These are phyloP conservation scores for Macrolepiota fuliginosa DNA, from an alignment of 768 basidiomycete genomes.

Conservation along the genomic window DNA sequence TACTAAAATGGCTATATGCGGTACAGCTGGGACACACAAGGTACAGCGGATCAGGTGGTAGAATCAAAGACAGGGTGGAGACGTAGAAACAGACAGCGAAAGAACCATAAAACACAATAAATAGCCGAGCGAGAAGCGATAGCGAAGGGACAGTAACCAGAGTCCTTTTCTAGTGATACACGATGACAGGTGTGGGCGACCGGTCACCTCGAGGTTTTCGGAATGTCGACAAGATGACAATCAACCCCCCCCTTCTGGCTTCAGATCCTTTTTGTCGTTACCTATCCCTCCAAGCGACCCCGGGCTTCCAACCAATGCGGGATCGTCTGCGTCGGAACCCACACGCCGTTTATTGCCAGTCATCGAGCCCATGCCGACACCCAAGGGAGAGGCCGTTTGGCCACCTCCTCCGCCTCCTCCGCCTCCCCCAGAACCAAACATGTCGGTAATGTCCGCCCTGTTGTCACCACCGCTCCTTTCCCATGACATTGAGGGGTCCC, in stretches of 20 bases:
- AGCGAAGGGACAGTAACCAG: not conserved
- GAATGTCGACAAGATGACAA: not conserved
- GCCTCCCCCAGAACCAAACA: slow-evolving; percentile 9
- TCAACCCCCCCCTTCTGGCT: slow-evolving; percentile 11
- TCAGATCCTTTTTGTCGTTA: slow-evolving; percentile 8
- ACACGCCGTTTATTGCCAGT: slow-evolving; percentile 10
- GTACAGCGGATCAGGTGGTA: slow-evolving; percentile 1
- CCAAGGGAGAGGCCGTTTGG: slow-evolving; percentile 7
- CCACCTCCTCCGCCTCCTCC: slow-evolving; percentile 2
- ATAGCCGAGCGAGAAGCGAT: not conserved
- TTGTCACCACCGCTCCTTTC: slow-evolving; percentile 13
- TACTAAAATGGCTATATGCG: slow-evolving; percentile 10
- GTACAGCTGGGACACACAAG: not conserved
- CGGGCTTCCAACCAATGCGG: not conserved
- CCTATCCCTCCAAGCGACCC: slow-evolving; percentile 4
- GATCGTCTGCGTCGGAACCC: slow-evolving; percentile 5
- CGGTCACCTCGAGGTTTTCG: not conserved
- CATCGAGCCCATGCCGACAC: slow-evolving; percentile 3
- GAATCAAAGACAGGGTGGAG: not conserved
- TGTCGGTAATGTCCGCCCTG: slow-evolving; percentile 7
- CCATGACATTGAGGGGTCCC: slow-evolving; percentile 15
- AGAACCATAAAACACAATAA: slow-evolving; percentile 7
- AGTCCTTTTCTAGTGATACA: slow-evolving; percentile 4
- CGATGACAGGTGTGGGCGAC: not conserved
- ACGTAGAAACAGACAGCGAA: not conserved